Percentiles rank a stretch among this genome's conserved stretches.
Evolutionary conservation across 1,139 yeast genomes (phyloP).

Genomic region (Scheffersomyces titani): DNA sequence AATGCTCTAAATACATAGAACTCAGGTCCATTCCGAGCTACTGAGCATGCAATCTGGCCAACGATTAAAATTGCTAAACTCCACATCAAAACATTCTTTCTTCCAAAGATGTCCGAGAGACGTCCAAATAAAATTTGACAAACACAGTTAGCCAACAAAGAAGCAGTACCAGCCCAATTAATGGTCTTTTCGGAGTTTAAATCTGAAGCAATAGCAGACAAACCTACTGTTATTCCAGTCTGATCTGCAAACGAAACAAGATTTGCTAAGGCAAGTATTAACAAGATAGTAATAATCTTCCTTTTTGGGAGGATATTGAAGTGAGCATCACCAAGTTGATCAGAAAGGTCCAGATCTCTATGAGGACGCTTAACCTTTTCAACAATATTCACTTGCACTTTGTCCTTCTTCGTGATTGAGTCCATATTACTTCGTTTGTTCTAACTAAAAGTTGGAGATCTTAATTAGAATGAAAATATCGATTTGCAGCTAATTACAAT

Average conservation of each 20-base stretch:
- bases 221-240: slow-evolving; percentile 44
- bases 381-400: slow-evolving; percentile 3
- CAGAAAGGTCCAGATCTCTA: slow-evolving; percentile 18
- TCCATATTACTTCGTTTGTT: background rate
- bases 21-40: slow-evolving; percentile 36
- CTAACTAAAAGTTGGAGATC: background rate
- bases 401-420: slow-evolving; percentile 4
- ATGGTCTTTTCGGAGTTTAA: slow-evolving; percentile 38
- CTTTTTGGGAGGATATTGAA: slow-evolving; percentile 32
- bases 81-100: slow-evolving; percentile 39
- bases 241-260: slow-evolving; percentile 40
- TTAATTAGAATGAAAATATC: background rate
- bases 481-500: background rate
- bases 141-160: slow-evolving; percentile 47
- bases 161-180: slow-evolving; percentile 51
- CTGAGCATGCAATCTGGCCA: slow-evolving; percentile 46
- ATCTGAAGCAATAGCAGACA: slow-evolving; percentile 41
- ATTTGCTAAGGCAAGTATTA: slow-evolving; percentile 25
- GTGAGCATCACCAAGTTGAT: slow-evolving; percentile 40
- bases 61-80: slow-evolving; percentile 37
- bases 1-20: slow-evolving; percentile 43
- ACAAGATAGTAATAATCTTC: slow-evolving; percentile 30
- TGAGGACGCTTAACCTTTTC: slow-evolving; percentile 1
- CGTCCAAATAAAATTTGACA: slow-evolving; percentile 44
- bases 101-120: slow-evolving; percentile 47